These are phyloP conservation scores for Proliferodiscus dingleyae DNA, from an alignment of 2,329 filamentous ascomycete species.

Conservation along the genomic window DNA sequence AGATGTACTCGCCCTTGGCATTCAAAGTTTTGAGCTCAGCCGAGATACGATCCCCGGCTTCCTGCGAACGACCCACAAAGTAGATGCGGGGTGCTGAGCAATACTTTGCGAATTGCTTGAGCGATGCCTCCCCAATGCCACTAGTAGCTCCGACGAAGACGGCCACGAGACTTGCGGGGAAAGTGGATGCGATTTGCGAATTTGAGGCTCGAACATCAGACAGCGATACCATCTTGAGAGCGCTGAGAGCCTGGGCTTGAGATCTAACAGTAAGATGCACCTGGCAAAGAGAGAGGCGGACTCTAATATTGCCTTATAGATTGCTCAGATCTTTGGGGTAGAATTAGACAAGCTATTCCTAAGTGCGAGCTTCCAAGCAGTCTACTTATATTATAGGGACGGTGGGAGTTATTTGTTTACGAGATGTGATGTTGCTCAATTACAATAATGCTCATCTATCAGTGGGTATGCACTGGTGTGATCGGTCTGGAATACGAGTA, in stretches of 20 bases:
- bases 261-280: no score
- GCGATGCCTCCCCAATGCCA: slow-evolving; percentile 43
- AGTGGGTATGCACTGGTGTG: no score
- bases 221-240: slow-evolving; percentile 6
- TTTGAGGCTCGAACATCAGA: slow-evolving; percentile 8
- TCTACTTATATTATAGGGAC: no score
- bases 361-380: no score
- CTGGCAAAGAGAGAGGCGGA: no score
- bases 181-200: slow-evolving; percentile 5
- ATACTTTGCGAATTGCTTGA: slow-evolving; percentile 39
- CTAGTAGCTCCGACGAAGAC: slow-evolving; percentile 47
- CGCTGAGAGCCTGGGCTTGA: background rate
- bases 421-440: no score
- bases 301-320: no score
- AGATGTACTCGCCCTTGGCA: slow-evolving; percentile 38
- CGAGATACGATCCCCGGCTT: slow-evolving; percentile 35
- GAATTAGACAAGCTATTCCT: no score
- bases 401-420: no score
- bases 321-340: no score
- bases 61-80: slow-evolving; percentile 41
- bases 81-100: slow-evolving; percentile 38
- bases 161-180: slow-evolving; percentile 38
- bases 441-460: no score
- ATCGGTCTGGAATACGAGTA: no score
- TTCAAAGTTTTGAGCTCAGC: slow-evolving; percentile 32